phyloP scores from a whole-genome alignment of 805 yeast species.

The Metschnikowia cubensis region DNA sequence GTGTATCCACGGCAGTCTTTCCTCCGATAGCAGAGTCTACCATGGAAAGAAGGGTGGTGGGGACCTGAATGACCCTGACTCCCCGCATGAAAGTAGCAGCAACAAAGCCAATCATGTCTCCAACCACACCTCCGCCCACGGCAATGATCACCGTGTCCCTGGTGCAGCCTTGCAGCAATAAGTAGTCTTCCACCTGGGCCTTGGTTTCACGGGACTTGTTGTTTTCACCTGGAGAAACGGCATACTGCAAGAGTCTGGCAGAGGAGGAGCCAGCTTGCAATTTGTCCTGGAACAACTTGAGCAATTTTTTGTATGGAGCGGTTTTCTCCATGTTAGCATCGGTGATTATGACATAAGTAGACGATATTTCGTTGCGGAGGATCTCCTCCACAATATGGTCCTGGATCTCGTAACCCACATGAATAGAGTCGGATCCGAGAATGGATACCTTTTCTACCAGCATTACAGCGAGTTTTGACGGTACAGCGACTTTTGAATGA shows the following conservation, averaged over 20 bases:
- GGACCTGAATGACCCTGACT: conserved; percentile 87
- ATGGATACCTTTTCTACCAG: conserved; percentile 59
- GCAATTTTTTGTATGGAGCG: conserved; percentile 53
- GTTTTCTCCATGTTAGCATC: conserved; percentile 74
- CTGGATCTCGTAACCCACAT: conserved; percentile 81
- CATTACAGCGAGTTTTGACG: conserved; percentile 10
- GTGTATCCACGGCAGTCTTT: conserved; percentile 96
- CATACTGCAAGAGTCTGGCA: conserved; percentile 67
- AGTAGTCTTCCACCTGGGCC: conserved; percentile 87
- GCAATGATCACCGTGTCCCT: conserved; percentile 94
- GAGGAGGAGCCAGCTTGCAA: conserved; percentile 49
- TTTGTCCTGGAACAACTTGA: conserved; percentile 37
- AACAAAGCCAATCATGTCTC: conserved; percentile 97
- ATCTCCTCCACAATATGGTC: conserved; percentile 69
- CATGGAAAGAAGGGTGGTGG: conserved; percentile 93
- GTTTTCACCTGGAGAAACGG: conserved; percentile 89
- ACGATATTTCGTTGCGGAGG: conserved; percentile 60
- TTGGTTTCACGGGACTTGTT: conserved; percentile 85
- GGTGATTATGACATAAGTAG: conserved; percentile 88
- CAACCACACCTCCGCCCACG: conserved; percentile 97
- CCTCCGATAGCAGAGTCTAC: conserved; percentile 98
- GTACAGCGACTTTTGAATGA: conserved; percentile 2
- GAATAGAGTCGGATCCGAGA: conserved; percentile 78
- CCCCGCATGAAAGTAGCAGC: conserved; percentile 99
- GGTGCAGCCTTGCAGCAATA: conserved; percentile 81